These are phyloP conservation scores for Crithidia acanthocephali DNA, from an alignment of 208 protist species.

Conservation along the genomic window DNA sequence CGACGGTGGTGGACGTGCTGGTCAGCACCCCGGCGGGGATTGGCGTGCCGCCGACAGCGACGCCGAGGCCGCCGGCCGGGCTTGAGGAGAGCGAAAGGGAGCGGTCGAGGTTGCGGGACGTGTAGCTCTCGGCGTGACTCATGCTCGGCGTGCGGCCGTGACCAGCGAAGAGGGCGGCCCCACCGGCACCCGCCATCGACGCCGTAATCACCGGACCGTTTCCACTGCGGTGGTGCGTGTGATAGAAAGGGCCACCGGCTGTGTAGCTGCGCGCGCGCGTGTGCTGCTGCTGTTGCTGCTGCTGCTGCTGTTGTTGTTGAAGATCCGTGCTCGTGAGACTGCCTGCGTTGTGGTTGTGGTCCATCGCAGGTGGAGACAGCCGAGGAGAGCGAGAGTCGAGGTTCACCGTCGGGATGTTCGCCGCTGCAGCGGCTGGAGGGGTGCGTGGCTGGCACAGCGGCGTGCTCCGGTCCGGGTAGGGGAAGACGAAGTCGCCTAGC, in stretches of 20 bases:
- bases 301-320: background rate
- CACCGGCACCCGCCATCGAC: constrained; percentile 2
- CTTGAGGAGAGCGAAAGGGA: constrained; percentile 8
- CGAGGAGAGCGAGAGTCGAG: constrained; percentile 10
- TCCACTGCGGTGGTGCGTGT: constrained; percentile 3
- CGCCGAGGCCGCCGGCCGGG: background rate
- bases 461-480: constrained; percentile 7
- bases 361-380: background rate
- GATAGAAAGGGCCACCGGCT: background rate
- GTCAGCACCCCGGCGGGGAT: background rate
- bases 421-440: background rate
- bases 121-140: constrained; percentile 2
- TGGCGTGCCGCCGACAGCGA: background rate
- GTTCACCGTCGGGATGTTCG: background rate
- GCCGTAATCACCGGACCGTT: background rate
- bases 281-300: constrained; percentile 6
- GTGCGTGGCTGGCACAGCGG: background rate
- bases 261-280: constrained; percentile 26
- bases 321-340: background rate
- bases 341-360: background rate
- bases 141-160: background rate
- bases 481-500: constrained; percentile 14
- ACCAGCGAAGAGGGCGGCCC: background rate
- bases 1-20: background rate
- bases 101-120: constrained; percentile 13